Evolutionary conservation across 2,329 filamentous ascomycete species (phyloP), one percentile per base, ranked within the genome.

Genomic region (Colletotrichum simmondsii): DNA sequence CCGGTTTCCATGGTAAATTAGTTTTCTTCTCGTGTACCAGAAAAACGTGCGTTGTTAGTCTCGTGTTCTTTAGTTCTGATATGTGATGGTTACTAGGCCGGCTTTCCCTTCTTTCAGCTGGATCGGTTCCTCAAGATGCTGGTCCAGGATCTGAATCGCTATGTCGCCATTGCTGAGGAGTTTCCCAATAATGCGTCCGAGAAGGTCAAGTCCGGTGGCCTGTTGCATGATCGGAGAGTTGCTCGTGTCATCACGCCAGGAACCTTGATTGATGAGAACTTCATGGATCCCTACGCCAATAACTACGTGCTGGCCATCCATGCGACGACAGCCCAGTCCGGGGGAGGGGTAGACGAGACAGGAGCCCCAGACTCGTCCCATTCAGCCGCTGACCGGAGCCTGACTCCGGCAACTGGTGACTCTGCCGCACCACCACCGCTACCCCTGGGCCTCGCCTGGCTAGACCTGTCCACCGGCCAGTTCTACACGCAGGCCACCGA

Each of bases 251-350:
- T 99, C 79, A 98, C 97, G 0, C 95, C 97, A 1, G 97, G 97
- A 24, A 99, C 97, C 1, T 86, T 99, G 66, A 98, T 99, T 76
- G 97, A 99, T 82, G 97, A 99, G 83, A 95, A 95, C 77, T 99
- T 98, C 81, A 95, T 99, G 87, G 94, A 98, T 80, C 94, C 95
- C 1, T 96, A 94, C 80, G 92, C 94, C 78, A 98, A 97, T 83
- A 98, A 98, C 80, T 99, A 96, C 81, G 88, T 98, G 42, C 89
- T 98, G 80, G 92, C 94, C 49, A 89, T 98, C 60, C 90, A 97
- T 79, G 81, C 93, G 32, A 53, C 53, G 19, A 14, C 49, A 37
- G 30, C 49, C 46, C 60, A 56, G 16, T 22, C 22, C 3, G 61
- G 30, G 46, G 60, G 30, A 30, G 49, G 49, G 14, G 49, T 24